A percentile compares a stretch with the other conserved stretches of the same genome.
phyloP scores from a whole-genome alignment of 1,284 basidiomycete genomes.

The Tilletia horrida region DNA sequence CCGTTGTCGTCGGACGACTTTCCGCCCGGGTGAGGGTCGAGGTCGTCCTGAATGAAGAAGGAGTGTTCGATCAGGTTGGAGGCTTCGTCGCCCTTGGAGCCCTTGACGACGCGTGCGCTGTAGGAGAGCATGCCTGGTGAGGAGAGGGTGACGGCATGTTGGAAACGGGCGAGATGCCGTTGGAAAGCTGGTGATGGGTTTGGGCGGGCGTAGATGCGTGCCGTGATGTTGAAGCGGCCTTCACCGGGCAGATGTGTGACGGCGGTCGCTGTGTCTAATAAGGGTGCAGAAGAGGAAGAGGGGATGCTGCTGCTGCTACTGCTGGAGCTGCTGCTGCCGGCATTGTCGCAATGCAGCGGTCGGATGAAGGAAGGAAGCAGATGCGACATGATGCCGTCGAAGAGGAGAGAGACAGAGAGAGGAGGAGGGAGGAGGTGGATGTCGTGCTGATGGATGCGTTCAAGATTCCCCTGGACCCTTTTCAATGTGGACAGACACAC shows the following conservation, averaged over 20 bases:
- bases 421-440: not conserved
- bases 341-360: constrained; percentile 38
- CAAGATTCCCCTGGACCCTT: constrained; percentile 1
- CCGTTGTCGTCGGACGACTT: not conserved
- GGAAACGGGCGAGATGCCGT: constrained; percentile 43
- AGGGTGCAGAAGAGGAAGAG: not conserved
- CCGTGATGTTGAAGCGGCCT: constrained; percentile 45
- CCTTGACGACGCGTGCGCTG: constrained; percentile 42
- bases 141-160: constrained; percentile 39
- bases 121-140: constrained; percentile 49
- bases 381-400: constrained; percentile 31
- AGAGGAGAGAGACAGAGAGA: constrained; percentile 1
- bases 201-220: constrained; percentile 41
- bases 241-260: constrained; percentile 43
- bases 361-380: constrained; percentile 35
- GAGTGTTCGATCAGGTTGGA: constrained; percentile 50
- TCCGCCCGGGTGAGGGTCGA: constrained; percentile 37
- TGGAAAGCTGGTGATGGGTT: constrained; percentile 44
- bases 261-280: constrained; percentile 17
- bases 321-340: constrained; percentile 13
- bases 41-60: constrained; percentile 45
- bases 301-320: constrained; percentile 15
- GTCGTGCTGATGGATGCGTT: not conserved
- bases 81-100: constrained; percentile 25
- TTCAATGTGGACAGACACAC: not conserved